Conservation (phyloP, 78 protist genomes). For the Trichosphaerium sp. region DNA sequence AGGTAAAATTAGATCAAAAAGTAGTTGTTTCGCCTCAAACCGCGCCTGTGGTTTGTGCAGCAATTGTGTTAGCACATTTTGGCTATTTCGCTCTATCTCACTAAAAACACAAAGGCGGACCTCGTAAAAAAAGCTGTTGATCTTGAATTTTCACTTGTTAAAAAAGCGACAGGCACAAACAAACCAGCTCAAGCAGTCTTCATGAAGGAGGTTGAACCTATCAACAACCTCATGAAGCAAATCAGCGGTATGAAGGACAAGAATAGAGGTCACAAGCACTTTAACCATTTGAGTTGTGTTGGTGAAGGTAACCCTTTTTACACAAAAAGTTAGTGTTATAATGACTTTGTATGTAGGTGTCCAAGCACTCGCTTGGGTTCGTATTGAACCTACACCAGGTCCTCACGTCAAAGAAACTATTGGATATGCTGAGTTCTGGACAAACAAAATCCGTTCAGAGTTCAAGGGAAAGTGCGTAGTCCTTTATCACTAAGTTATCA, state of each 20-base stretch:
- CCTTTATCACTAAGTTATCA: not conserved
- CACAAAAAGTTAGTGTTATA: slow-evolving; percentile 39
- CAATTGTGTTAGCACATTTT: too few relatives aligned
- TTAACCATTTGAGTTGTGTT: slow-evolving; percentile 41
- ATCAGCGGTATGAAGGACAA: slow-evolving; percentile 16
- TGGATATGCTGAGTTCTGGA: slow-evolving; percentile 46
- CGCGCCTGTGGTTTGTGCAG: too few relatives aligned
- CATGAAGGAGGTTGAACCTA: slow-evolving; percentile 8
- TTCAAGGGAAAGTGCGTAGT: slow-evolving; percentile 49
- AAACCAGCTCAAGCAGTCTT: slow-evolving; percentile 36
- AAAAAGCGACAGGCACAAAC: too few relatives aligned
- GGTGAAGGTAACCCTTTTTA: slow-evolving; percentile 34
- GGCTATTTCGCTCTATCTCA: too few relatives aligned
- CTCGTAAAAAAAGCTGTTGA: too few relatives aligned
- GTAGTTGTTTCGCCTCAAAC: too few relatives aligned
- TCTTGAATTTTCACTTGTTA: too few relatives aligned
- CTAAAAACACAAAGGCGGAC: too few relatives aligned
- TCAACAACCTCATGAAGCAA: slow-evolving; percentile 16
- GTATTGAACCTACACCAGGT: slow-evolving; percentile 59
- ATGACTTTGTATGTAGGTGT: too few relatives aligned
- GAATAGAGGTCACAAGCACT: slow-evolving; percentile 21
- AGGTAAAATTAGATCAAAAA: too few relatives aligned
- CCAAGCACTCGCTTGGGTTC: not conserved
- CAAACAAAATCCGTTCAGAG: slow-evolving; percentile 49
- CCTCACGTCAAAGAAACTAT: slow-evolving; percentile 57